Base-by-base conservation (phyloP, 2,329 filamentous ascomycete species). In the Myriosclerotinia scirpicola region DNA sequence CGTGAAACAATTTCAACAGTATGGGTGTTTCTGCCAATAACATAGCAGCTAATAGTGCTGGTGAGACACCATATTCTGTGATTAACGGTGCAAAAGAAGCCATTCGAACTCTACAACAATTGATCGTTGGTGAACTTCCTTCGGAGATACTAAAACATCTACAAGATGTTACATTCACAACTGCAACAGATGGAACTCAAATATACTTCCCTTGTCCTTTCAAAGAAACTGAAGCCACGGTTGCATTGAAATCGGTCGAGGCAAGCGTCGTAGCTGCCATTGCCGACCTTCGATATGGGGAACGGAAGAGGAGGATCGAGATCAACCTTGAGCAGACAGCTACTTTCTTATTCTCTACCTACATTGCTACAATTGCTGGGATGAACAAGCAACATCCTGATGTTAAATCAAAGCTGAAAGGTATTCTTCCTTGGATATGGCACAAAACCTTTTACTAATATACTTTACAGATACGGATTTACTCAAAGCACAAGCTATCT, bases 401-500 rank as follows among this genome's bases (percentile, higher is more conserved):
- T 53, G 81, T 83, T 54, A 83, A 82, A 73, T 76, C 78, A 36
- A 77, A 81, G 55, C 72, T 81, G 54, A 81, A 80, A 74, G 74
- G 79, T 78, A 60, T 72, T 20, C 5, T 20, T 40, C 2, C 53
- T 44, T 46, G 6, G 2, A 20, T 11, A 9, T 34, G 12, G 6
- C 36, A 14, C 17, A n/a, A 20, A 34, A 14, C 26, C 42, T 7
- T 50, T n/a, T 50, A 15, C 26, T 40, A 30, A 53, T 38, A 46
- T 66, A 30, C 36, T 62, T 52, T 26, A 38, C 67, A 91, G 89
- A 91, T 72, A 92, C 89, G 72, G 90, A 92, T 76, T 77, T 92
- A 30, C 79, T 90, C 6, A 80, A 84, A 68, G 90, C 90, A 1
- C 90, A 92, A 75, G 90, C 89, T 2, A 85, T 87, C 69, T 80